Evolutionary conservation across 2,329 filamentous ascomycete genomes (phyloP).

Genomic region (Microsporum audouinii): DNA sequence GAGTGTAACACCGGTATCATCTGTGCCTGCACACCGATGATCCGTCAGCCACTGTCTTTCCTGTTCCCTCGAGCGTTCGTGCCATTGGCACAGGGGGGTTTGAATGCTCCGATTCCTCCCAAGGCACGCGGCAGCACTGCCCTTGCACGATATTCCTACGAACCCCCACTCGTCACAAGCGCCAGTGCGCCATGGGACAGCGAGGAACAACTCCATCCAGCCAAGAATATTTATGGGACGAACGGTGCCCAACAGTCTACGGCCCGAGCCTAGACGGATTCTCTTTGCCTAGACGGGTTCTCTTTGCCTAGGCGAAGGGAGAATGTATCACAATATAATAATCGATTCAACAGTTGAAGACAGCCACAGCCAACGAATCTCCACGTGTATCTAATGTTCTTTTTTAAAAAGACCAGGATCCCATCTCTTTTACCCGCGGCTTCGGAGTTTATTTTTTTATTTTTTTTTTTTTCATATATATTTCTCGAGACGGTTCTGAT

Average conservation of each 20-base stretch:
- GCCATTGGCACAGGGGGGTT: conserved; percentile 5
- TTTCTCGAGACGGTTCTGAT: not conserved
- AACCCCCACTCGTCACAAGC: not conserved
- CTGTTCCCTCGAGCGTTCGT: conserved; percentile 15
- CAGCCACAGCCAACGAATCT: not conserved
- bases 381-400: not conserved
- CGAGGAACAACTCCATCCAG: not conserved
- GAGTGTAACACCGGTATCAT: conserved; percentile 29
- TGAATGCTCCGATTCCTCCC: not conserved
- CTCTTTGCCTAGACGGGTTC: not conserved
- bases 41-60: conserved; percentile 21
- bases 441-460: not conserved
- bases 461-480: not conserved
- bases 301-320: not conserved
- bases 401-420: not conserved
- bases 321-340: not conserved
- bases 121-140: not conserved
- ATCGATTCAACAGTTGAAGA: not conserved
- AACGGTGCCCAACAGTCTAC: not conserved
- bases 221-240: not conserved
- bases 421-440: not conserved
- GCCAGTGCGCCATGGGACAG: not conserved
- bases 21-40: conserved; percentile 31
- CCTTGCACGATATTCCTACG: not conserved
- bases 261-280: not conserved